phyloP scores from a whole-genome alignment of 305 asterid species.

The Fraxinus velutina region DNA sequence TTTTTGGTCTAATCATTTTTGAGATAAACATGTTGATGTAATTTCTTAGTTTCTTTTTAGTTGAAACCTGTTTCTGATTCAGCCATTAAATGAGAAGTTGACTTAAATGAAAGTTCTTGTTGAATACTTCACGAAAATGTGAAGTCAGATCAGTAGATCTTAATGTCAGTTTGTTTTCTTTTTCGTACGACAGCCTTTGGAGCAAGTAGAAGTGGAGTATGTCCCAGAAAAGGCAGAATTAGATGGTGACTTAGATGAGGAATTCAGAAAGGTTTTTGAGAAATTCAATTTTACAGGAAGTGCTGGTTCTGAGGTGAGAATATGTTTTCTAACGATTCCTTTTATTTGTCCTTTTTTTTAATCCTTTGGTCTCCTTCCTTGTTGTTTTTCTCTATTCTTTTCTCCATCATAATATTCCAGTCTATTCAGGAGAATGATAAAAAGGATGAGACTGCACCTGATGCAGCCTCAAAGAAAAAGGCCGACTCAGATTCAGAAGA shows the following conservation, averaged over 20 bases:
- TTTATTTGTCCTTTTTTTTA: slow-evolving; percentile 8
- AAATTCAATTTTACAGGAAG: slow-evolving; percentile 62
- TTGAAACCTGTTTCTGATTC: background rate
- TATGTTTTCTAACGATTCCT: background rate
- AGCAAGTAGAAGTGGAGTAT: slow-evolving; percentile 77
- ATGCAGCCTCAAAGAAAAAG: slow-evolving; percentile 64
- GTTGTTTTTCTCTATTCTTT: slow-evolving; percentile 3
- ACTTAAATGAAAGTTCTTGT: background rate
- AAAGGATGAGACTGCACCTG: slow-evolving; percentile 62
- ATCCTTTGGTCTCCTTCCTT: background rate
- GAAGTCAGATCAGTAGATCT: background rate
- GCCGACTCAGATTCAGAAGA: slow-evolving; percentile 79
- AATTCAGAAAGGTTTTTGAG: slow-evolving; percentile 79
- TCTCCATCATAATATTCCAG: background rate
- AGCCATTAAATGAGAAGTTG: background rate
- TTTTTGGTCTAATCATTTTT: background rate
- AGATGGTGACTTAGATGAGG: slow-evolving; percentile 63
- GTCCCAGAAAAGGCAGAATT: slow-evolving; percentile 85
- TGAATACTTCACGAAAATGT: background rate
- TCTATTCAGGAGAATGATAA: slow-evolving; percentile 57
- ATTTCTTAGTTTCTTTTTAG: background rate
- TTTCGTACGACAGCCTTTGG: slow-evolving; percentile 39
- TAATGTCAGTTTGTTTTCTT: background rate
- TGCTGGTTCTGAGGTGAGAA: slow-evolving; percentile 59
- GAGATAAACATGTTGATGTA: background rate